Evolutionary conservation across 768 basidiomycete genomes (phyloP), one percentile per base, ranked within the genome.

Genomic region (Boletus edulis): DNA sequence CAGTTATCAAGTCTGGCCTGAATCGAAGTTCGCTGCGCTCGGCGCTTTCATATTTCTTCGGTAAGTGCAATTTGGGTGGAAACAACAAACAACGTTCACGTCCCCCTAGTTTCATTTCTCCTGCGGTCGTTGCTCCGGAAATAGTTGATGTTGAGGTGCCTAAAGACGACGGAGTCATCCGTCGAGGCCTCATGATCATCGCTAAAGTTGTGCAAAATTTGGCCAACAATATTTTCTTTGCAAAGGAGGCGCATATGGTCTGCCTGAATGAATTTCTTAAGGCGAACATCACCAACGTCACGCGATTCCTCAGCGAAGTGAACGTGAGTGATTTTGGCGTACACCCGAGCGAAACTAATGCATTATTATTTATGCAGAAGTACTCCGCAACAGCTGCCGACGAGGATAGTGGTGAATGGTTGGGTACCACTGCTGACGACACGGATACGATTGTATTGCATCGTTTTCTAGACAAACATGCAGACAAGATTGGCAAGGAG

Each of bases 11-110:
- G 76, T 85, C 13, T 91, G 87, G 87, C 89, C 90, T 0, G 84
- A 89, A 47, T 78, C 88, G 5, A 90, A 88, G 67, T 91, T 86
- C 63, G 81, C 89, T 22, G 89, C 91, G 1, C 79, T 91, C 38
- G 92, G 93, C 22, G 91, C 93, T 12, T 94, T 97, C 75, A 87
- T 98, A 56, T 97, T 98, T 67, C 75, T 98, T 41, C 82, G 94
- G 84, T 88, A 62, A 35, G 73, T 62, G 12, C 10, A 49, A 35
- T 12, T 5, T 39, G 40, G 9, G 40, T 20, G n/a, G 20, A 29
- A 22, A 14, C 17, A 12, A 9, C 0, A 22, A 49, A 38, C 52
- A 24, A 38, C 57, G 52, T 18, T 67, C 40, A 51, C 27, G 35
- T 27, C 8, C 15, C n/a, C 4, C 9, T 45, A 94, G 91, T 44